phyloP scores from a whole-genome alignment of 2,329 filamentous ascomycete species.

The Cladosporium sp. region DNA sequence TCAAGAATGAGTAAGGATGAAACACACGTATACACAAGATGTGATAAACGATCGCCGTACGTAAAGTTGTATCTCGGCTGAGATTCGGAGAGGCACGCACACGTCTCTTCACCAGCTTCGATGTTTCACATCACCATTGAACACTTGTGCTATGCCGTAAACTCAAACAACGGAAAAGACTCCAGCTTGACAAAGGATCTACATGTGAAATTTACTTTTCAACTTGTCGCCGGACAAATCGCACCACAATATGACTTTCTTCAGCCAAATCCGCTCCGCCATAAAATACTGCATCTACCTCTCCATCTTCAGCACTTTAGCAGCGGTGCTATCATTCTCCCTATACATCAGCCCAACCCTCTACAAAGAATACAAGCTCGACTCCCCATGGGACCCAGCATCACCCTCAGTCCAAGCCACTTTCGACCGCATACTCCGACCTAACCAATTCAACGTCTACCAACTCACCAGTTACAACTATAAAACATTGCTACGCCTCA shows the following conservation, averaged over 20 bases:
- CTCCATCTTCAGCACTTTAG: constrained; percentile 10
- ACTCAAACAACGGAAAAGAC: neutral
- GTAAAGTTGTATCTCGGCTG: neutral
- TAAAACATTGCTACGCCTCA: constrained; percentile 8
- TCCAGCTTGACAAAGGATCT: neutral
- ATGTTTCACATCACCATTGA: neutral
- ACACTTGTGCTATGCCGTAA: neutral
- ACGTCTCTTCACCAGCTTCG: neutral
- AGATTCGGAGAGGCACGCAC: neutral
- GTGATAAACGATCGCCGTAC: neutral
- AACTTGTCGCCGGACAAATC: neutral
- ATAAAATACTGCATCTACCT: constrained; percentile 2
- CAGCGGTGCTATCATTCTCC: constrained; percentile 3
- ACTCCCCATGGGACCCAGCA: neutral
- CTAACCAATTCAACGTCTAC: neutral
- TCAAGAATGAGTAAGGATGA: neutral
- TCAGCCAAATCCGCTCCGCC: neutral
- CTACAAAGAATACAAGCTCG: constrained; percentile 14
- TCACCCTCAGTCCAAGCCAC: neutral
- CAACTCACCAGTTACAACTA: constrained; percentile 13
- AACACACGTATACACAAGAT: neutral
- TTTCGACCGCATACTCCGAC: neutral
- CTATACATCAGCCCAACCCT: constrained; percentile 13
- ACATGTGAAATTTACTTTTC: too few species aligned
- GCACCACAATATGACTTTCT: neutral